A percentile compares a stretch with the other conserved stretches of the same genome.
Conservation (phyloP, 441 rosid genomes). For the Pelargonium citronellum region DNA sequence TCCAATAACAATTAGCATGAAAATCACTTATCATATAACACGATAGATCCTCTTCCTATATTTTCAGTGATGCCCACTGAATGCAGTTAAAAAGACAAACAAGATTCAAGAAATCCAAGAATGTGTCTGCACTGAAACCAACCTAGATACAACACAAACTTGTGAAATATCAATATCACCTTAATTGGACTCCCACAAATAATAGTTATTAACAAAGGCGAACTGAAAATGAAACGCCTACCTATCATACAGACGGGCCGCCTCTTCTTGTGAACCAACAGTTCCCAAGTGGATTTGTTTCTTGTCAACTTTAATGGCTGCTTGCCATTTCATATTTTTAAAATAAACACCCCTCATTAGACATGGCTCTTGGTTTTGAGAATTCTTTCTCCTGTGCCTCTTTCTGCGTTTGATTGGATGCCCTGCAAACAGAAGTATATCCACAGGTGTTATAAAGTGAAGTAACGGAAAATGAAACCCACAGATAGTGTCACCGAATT, state of each 20-base stretch:
- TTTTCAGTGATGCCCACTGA: too few species aligned
- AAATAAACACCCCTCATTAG: conserved; percentile 95
- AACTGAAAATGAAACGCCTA: conserved; percentile 18
- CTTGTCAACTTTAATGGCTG: conserved; percentile 95
- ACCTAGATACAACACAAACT: too few species aligned
- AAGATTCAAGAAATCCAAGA: too few species aligned
- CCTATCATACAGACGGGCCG: conserved; percentile 92
- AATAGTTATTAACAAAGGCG: background rate
- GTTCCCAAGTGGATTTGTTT: conserved; percentile 95
- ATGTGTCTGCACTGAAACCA: too few species aligned
- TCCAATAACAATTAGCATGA: too few species aligned
- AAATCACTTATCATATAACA: too few species aligned
- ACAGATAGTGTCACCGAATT: background rate
- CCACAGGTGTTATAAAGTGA: conserved; percentile 13
- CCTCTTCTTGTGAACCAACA: conserved; percentile 87
- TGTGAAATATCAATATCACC: too few species aligned
- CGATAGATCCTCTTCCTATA: too few species aligned
- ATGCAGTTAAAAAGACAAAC: too few species aligned
- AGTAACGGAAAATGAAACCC: conserved; percentile 9
- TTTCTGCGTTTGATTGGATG: conserved; percentile 84
- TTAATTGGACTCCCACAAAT: too few species aligned
- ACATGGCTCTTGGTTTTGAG: conserved; percentile 87
- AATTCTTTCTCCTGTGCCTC: conserved; percentile 77
- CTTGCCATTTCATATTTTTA: conserved; percentile 99
- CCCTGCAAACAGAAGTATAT: conserved; percentile 33